Evolutionary conservation across 2,329 filamentous ascomycete genomes (phyloP), one percentile per base, ranked within the genome.

Genomic region (Nemania bipapillata): DNA sequence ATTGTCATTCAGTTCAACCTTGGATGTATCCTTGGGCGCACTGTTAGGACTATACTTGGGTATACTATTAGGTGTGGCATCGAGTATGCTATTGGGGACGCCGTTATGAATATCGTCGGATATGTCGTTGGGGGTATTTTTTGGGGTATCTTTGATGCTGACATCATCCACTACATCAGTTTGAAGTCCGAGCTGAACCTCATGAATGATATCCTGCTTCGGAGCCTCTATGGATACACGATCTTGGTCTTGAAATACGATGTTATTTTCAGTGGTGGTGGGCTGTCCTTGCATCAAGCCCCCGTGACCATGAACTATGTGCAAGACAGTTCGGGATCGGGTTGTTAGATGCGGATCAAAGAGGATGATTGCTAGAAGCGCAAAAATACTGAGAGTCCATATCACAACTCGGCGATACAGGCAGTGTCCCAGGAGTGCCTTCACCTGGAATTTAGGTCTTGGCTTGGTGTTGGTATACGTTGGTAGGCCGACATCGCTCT

Each of bases 381-480:
- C 69, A 55, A 83, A 76, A 57, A 82, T 74, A 15, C 81, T 77
- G n/a, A 83, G 68, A 5, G 79, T 80, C 86, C 86, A 87, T 74
- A 86, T 77, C 50, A 87, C 76, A 22, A 87, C 80, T 63, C 86
- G 81, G 47, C 85, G 82, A 73, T 87, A 87, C 40, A 87, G 79
- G 72, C 83, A 86, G 73, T 86, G 83, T 15, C 85, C 80, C n/a
- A 88, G 74, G 12, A 87, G 71, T 6, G 83, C 78, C 68, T 81
- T 82, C 24, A 86, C 75, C 62, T 82, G 78, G 56, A 85, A 76
- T 62, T 77, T 80, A 20, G 80, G 76, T 70, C 81, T 80, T 56
- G 81, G 74, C 61, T 79, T 76, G 2, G 66, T 72, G 47, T 77
- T 75, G 12, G 63, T 73, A 53, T 77, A 69, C 2, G 74, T 68